Base-by-base conservation (phyloP, 768 basidiomycete genomes). In the Amanita pseudoporphyria region DNA sequence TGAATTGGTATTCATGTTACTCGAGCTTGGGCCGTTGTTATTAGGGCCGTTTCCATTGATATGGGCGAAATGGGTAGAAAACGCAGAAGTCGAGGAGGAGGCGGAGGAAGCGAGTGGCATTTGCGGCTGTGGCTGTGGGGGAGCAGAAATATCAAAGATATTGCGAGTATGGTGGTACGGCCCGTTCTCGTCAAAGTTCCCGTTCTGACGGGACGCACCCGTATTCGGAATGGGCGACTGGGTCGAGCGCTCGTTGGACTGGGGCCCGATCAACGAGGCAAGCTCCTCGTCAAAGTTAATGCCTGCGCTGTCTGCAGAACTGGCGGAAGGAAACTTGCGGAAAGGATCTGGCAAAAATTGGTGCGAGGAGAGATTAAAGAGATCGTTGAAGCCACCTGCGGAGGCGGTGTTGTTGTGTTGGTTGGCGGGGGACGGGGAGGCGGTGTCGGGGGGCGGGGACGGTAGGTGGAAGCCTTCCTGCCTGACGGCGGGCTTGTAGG, bases 401-500 rank as follows among this genome's bases (percentile, higher is more conserved):
- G 47, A 52, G 37, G 48, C 26, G 16, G 58, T 51, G 59, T 50
- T 61, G 22, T 26, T 26, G 3, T 24, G 21, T 5, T 58, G 53
- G 58, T 56, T 53, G 37, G 57, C 53, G 62, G 57, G 52, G 57
- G 52, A 47, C 56, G 56, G 56, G 60, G 55, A 45, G 52, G 52
- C 28, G 52, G 52, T 32, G 44, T 56, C 56, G 44, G 66, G 61
- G 9, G 70, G 61, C 19, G 78, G 72, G 41, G 71, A 71, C 18
- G 78, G 75, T 31, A 81, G 62, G 54, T 84, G 81, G 62, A 88
- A 88, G 57, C 87, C 86, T 66, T 87, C 81, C 60, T 84, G 80
- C 52, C 84, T 71, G 55, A 86, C 60, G 54, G 77, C 77, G 13
- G 78, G 74, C 59, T 79, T 78, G 69, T 76, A 77, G 35, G 68